Base-by-base conservation (phyloP, 2,329 filamentous ascomycete species). In the Penicillium sp. region DNA sequence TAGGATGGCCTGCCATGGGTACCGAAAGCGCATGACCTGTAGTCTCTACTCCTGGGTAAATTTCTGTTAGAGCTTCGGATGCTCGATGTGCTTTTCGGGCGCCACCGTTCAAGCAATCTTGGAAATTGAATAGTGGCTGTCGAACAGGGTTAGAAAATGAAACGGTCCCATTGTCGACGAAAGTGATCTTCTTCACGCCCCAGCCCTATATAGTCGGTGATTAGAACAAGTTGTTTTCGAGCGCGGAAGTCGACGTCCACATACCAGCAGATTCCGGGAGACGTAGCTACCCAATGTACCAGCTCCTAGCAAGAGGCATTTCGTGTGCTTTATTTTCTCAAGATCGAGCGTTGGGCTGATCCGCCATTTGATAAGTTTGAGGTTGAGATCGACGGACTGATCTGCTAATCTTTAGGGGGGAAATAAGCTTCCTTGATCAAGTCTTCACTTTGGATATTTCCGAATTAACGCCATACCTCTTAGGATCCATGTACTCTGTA, bases 331-430 rank as follows among this genome's bases (percentile, higher is more conserved):
- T 69, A 97, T 92, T 31, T 84, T 83, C 31, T 97, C 91, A 10
- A 99, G 83, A 69, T 97, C 83, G 39, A 99, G 82, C 48, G 87
- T 86, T 0, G 94, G 94, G 8, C 91, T 90, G 65, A 99, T 91
- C 38, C 94, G 87, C 94, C 94, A 99, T 76, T 97, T 99, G 87
- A 99, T 99, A 55, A 99, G 82, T 75, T 97, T 97, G 57, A 97
- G 80, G 68, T 99, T 99, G 55, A 99, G 81, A 68, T 99, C 94
- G 10, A 97, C 93, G 0, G 92, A 91, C 70, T 96, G 91, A 69
- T 97, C 92, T 23, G 94, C 94, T 18, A 97, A 79, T 64, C 79
- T 78, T 40, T 35, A 35, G 18, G 54, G 44, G 45, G 21, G 40
- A 40, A 44, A 16, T 42, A 39, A 48, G 23, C 54, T 34, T 57